Base-by-base conservation (phyloP, 2,329 filamentous ascomycete species). In the Cephalotrichum gorgonifer region DNA sequence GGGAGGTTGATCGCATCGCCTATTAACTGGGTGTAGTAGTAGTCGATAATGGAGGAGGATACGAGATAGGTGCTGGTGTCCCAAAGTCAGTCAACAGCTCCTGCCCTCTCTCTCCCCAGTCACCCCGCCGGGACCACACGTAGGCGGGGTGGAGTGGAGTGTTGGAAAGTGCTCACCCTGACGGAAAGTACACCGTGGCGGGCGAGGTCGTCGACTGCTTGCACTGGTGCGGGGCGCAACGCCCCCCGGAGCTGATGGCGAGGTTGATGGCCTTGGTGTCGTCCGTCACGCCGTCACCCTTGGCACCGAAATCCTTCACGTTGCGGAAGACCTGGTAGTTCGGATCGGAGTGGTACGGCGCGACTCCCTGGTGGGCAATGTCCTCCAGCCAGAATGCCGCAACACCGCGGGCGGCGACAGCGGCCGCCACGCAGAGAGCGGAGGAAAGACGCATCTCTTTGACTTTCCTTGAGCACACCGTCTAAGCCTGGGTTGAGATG, bases 21-120 rank as follows among this genome's bases (percentile, higher is more conserved):
- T 27, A 89, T 74, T 53, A 93, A 73, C 62, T 88, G 83, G 1
- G 86, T 89, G 61, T 88, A 88, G 68, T 90, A 93, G 65, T 83
- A 81, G 60, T 85, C 80, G 39, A 86, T 66, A 52, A 93, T 80
- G 6, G 86, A 84, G 54, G 71, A 74, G 46, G 78, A 84, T 52
- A 91, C 79, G 5, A 83, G 58, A 59, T 91, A 93, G 3, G 83
- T 89, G 42, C 64, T 66, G 30, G 2, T n/a, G n/a, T n/a, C n/a
- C n/a, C n/a, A n/a, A n/a, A n/a, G n/a, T n/a, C n/a, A n/a, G n/a
- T n/a, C n/a, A n/a, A n/a, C n/a, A n/a, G n/a, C n/a, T n/a, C n/a
- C n/a, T n/a, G n/a, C n/a, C n/a, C n/a, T n/a, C n/a, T n/a, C n/a
- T n/a, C n/a, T n/a, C n/a, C n/a, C n/a, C n/a, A n/a, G n/a, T n/a